These are phyloP conservation scores for Pythium phragmitis DNA, from an alignment of 352 stramenopile genomes.

Conservation along the genomic window DNA sequence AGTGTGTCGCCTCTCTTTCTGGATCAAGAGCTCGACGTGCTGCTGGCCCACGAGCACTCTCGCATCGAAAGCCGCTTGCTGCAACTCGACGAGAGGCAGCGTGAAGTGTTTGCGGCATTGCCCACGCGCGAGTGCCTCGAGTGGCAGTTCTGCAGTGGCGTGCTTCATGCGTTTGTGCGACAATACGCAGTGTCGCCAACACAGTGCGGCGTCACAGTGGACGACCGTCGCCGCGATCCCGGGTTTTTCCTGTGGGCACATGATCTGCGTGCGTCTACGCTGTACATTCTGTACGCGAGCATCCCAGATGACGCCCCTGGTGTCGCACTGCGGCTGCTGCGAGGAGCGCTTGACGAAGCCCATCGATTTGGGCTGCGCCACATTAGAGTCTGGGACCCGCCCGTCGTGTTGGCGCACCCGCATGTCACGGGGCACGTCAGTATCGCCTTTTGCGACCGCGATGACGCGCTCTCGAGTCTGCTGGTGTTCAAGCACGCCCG, in stretches of 20 bases:
- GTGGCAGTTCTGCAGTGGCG: constrained; percentile 67
- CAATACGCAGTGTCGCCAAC: constrained; percentile 35
- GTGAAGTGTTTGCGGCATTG: constrained; percentile 44
- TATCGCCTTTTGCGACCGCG: constrained; percentile 34
- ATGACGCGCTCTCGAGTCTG: constrained; percentile 54
- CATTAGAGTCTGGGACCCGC: constrained; percentile 59
- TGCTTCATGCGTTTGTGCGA: constrained; percentile 41
- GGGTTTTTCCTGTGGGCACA: constrained; percentile 54
- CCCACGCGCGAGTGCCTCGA: constrained; percentile 56
- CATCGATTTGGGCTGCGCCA: constrained; percentile 10
- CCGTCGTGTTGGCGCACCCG: constrained; percentile 21
- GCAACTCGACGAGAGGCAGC: constrained; percentile 23
- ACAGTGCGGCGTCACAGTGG: constrained; percentile 43
- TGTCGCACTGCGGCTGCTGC: constrained; percentile 28
- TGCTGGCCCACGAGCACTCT: constrained; percentile 41
- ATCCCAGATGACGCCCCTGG: constrained; percentile 27
- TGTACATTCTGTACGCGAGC: constrained; percentile 46
- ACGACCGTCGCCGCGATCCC: constrained; percentile 15
- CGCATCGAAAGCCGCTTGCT: constrained; percentile 31
- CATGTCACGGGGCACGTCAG: constrained; percentile 31
- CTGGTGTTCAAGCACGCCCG: constrained; percentile 42
- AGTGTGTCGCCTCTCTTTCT: constrained; percentile 28
- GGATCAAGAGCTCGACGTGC: constrained; percentile 35
- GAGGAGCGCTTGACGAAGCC: constrained; percentile 15
- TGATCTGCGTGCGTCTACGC: constrained; percentile 49